Percentiles rank a stretch among this genome's conserved stretches.
These are phyloP conservation scores for Monilinia fructicola DNA, from an alignment of 2,329 filamentous ascomycete genomes.

Conservation along the genomic window DNA sequence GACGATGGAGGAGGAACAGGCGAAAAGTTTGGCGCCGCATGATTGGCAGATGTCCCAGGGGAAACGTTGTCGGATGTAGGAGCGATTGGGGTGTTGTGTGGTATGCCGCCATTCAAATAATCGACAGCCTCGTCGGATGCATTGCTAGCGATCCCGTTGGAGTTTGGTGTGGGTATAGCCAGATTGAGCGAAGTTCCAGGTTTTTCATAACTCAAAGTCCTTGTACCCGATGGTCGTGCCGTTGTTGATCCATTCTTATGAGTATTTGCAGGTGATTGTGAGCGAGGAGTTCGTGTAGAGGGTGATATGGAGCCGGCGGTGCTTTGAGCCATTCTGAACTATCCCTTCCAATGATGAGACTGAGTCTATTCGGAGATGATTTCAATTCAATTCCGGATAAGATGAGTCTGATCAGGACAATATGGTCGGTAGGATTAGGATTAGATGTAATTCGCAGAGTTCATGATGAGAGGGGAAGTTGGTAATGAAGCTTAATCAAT, in stretches of 20 bases:
- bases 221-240: constrained; percentile 35
- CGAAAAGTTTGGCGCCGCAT: constrained; percentile 15
- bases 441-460: constrained; percentile 12
- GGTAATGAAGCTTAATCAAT: neutral
- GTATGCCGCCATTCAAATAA: constrained; percentile 39
- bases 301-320: constrained; percentile 43
- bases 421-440: neutral
- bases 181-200: constrained; percentile 25
- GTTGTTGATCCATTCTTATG: constrained; percentile 33
- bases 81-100: constrained; percentile 30
- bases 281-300: constrained; percentile 39
- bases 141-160: constrained; percentile 28
- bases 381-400: constrained; percentile 11
- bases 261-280: constrained; percentile 34
- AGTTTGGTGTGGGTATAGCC: constrained; percentile 25
- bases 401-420: neutral
- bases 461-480: constrained; percentile 14
- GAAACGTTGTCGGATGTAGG: neutral
- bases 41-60: constrained; percentile 11
- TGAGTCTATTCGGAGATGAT: neutral
- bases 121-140: constrained; percentile 35
- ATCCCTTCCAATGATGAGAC: neutral
- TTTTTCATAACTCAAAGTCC: constrained; percentile 32
- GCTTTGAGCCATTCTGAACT: constrained; percentile 34
- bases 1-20: constrained; percentile 27